These are phyloP conservation scores for Backusella circina DNA, from an alignment of 192 early-diverging fungal species.

Conservation along the genomic window DNA sequence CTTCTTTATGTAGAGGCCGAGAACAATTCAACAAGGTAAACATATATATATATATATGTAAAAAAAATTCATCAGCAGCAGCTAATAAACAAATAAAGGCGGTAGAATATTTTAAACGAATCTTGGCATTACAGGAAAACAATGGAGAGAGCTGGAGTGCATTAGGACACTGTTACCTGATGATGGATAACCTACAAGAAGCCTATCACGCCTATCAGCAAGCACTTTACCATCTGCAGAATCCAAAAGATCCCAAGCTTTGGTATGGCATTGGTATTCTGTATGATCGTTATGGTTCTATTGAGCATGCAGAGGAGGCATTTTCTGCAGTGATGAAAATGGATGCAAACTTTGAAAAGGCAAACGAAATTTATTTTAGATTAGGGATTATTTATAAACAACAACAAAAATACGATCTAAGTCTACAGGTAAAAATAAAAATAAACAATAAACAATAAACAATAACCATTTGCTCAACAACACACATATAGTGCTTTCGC, in stretches of 20 bases:
- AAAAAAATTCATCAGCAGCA: not conserved
- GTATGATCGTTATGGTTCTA: slow-evolving; percentile 95
- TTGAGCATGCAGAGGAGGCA: slow-evolving; percentile 96
- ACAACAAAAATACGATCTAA: slow-evolving; percentile 73
- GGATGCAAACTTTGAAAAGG: slow-evolving; percentile 97
- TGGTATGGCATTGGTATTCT: slow-evolving; percentile 99
- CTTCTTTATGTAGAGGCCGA: slow-evolving; percentile 73
- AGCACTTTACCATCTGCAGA: slow-evolving; percentile 86
- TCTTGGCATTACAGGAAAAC: slow-evolving; percentile 71
- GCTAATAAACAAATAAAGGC: slow-evolving; percentile 50
- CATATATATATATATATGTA: not conserved
- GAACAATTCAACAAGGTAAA: slow-evolving; percentile 78
- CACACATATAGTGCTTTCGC: slow-evolving; percentile 71
- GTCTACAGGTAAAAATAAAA: slow-evolving; percentile 56
- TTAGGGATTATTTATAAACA: slow-evolving; percentile 98
- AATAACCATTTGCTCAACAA: not conserved
- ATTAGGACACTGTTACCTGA: slow-evolving; percentile 93
- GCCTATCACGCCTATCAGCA: slow-evolving; percentile 96
- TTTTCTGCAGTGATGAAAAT: slow-evolving; percentile 94
- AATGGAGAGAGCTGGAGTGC: slow-evolving; percentile 97
- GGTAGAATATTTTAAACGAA: slow-evolving; percentile 88
- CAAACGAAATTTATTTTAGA: slow-evolving; percentile 96
- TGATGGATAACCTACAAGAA: slow-evolving; percentile 92
- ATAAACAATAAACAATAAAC: not conserved
- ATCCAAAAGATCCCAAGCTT: slow-evolving; percentile 94